Base-by-base conservation (phyloP, 148 eudicot species). In the Chenopodium suecicum region DNA sequence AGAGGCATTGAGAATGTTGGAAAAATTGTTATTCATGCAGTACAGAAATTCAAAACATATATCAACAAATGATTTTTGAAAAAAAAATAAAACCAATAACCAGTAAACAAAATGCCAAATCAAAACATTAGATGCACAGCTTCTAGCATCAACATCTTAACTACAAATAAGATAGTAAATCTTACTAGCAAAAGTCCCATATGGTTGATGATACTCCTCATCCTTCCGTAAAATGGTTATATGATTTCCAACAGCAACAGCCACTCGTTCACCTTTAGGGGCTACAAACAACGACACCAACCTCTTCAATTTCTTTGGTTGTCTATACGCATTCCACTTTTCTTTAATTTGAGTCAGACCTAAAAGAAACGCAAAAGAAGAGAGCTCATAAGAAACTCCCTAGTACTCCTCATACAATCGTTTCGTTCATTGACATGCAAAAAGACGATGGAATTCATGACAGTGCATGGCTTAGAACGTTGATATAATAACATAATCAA, bases 221-320 rank as follows among this genome's bases (percentile, higher is more conserved):
- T 89, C 95, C 88, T 91, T 91, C 83, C 72, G 87, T 89, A 96
- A 88, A 79, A 96, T 92, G 23, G 95, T 90, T 74, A 96, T 86
- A 72, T 90, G 90, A 77, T 91, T 94, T 47, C 93, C 91, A 82
- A 88, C 90, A 48, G 94, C 91, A 52, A 92, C 88, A 62, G 95
- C 99, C 66, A 94, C 92, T 82, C 74, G 89, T 85, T 92, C 91
- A 29, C 95, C 97, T 37, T 83, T 86, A 56, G 95, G 90, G 80
- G 99, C 92, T 77, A 96, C 91, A 79, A 94, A 94, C 79, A 96
- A 82, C 23, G 99, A 92, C 76, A 84, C 84, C 80, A 81, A 88
- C 86, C 87, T 92, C 86, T 86, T 89, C 84, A 80, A 75, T 84
- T 86, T 94, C 80, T 74, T 90, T 37, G 91, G 93, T 68, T 83